Conservation (phyloP, 345 rosid genomes). For the Schrenkiella parvula region DNA sequence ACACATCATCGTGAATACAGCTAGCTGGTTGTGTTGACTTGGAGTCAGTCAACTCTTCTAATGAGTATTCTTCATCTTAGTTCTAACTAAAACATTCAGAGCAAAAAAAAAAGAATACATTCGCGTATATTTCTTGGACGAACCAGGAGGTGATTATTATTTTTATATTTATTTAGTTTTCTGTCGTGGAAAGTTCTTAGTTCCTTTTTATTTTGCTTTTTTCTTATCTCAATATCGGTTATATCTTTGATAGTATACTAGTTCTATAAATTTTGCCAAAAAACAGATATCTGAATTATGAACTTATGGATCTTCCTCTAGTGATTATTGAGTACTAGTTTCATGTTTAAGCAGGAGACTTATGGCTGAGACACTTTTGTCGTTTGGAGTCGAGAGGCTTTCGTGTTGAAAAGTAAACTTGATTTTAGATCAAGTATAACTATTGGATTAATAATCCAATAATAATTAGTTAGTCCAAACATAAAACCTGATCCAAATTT, state of each 20-base stretch:
- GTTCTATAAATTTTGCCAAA: not conserved
- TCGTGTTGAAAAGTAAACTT: too few species aligned
- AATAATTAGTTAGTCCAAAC: too few species aligned
- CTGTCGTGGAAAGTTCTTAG: too few species aligned
- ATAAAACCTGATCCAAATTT: too few species aligned
- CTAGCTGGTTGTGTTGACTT: not conserved
- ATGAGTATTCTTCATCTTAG: not conserved
- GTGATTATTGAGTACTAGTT: not conserved
- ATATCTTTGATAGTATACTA: not conserved
- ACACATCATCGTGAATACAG: too few species aligned
- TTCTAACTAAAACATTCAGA: not conserved
- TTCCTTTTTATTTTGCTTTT: not conserved
- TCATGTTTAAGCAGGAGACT: not conserved
- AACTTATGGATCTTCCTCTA: not conserved
- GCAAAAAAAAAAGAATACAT: too few species aligned
- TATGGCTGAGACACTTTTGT: constrained; percentile 40
- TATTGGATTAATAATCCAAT: too few species aligned
- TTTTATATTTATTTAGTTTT: too few species aligned
- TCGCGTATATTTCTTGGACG: too few species aligned
- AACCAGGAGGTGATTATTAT: not conserved
- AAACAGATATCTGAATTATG: not conserved
- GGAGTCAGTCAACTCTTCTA: too few species aligned
- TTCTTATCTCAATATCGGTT: not conserved
- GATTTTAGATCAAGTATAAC: too few species aligned
- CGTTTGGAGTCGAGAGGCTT: constrained; percentile 27